phyloP scores from a whole-genome alignment of 1,284 basidiomycete genomes.

The Caloboletus inedulis region DNA sequence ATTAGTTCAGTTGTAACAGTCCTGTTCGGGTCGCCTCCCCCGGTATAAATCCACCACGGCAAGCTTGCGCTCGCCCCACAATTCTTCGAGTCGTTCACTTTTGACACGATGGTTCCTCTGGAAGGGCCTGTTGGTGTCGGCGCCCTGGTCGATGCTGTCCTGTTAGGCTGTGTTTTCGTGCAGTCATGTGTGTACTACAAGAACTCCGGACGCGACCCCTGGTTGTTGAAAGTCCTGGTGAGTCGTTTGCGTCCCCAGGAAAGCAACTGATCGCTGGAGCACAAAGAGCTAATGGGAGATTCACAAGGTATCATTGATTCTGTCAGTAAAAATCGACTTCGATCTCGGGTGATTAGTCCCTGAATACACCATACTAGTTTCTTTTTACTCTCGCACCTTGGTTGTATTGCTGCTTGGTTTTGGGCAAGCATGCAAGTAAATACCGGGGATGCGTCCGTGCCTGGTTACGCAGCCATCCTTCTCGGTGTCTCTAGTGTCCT shows the following conservation, averaged over 20 bases:
- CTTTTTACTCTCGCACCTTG: constrained; percentile 18
- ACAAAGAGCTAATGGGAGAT: constrained; percentile 5
- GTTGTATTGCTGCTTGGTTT: constrained; percentile 20
- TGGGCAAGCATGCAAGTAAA: constrained; percentile 13
- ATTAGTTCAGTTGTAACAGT: neutral
- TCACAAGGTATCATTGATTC: constrained; percentile 17
- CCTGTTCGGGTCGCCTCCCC: constrained; percentile 13
- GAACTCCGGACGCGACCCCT: constrained; percentile 12
- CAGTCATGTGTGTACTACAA: constrained; percentile 29
- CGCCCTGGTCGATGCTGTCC: constrained; percentile 22
- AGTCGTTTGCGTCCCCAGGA: constrained; percentile 1
- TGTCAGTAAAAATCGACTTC: constrained; percentile 15
- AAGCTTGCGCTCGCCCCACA: neutral
- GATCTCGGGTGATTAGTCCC: neutral
- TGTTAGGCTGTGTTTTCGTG: constrained; percentile 25
- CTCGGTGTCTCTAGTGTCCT: constrained; percentile 21
- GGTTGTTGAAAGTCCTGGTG: constrained; percentile 19
- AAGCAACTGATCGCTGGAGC: neutral
- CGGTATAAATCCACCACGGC: constrained; percentile 14
- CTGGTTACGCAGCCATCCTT: constrained; percentile 13
- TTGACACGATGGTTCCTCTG: constrained; percentile 22
- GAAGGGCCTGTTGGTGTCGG: constrained; percentile 26
- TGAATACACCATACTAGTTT: constrained; percentile 14
- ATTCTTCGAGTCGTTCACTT: neutral
- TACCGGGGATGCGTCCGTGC: neutral